Conservation (phyloP, 345 rosid species). For the Diplotaxis tenuifolia region DNA sequence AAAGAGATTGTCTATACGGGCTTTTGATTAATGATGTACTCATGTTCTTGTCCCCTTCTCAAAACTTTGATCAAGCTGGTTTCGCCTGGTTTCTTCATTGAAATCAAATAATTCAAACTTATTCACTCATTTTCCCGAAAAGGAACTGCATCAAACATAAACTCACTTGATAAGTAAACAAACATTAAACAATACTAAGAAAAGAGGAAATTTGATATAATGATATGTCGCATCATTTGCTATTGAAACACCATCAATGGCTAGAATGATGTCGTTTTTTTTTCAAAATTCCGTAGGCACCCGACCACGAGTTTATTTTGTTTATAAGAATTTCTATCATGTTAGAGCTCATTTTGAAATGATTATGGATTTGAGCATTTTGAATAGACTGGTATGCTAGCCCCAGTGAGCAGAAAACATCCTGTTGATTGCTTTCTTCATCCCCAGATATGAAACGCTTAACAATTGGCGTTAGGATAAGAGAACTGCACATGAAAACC, state of each 20-base stretch:
- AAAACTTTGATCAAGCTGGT: neutral
- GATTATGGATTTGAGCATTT: neutral
- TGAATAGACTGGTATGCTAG: neutral
- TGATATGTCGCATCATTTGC: neutral
- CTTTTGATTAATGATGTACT: neutral
- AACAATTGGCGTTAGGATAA: neutral
- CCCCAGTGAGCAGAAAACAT: neutral
- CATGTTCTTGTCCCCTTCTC: neutral
- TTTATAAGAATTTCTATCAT: neutral
- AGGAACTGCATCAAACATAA: neutral
- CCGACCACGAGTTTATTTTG: neutral
- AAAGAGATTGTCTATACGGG: neutral
- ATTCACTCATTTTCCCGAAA: neutral
- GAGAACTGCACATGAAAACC: neutral
- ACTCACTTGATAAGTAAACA: neutral
- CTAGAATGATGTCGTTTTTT: neutral
- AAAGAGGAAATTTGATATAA: neutral
- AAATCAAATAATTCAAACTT: neutral
- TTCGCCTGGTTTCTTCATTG: neutral
- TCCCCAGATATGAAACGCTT: neutral
- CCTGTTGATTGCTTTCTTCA: neutral
- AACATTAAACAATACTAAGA: neutral
- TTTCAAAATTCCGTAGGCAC: neutral
- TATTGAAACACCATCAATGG: neutral
- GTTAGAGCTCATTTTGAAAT: neutral